These are phyloP conservation scores for Blechomonas ayalai DNA, from an alignment of 208 protist species.

Conservation along the genomic window DNA sequence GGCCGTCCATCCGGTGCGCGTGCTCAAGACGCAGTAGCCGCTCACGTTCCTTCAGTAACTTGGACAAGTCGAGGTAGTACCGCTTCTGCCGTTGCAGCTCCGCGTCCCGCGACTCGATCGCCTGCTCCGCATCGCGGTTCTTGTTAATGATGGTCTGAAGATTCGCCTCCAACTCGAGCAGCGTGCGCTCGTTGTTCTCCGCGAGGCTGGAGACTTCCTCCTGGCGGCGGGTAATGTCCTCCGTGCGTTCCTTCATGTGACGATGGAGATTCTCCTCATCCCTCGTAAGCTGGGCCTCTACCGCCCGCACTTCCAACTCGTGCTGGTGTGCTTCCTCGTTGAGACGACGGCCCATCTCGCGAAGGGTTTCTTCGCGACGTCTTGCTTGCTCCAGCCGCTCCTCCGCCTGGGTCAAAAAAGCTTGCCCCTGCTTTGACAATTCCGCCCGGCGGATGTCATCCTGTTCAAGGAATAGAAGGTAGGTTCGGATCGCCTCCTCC, in stretches of 20 bases:
- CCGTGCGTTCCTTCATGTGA: constrained; percentile 28
- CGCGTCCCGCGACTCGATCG: constrained; percentile 32
- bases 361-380: constrained; percentile 38
- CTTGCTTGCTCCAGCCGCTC: constrained; percentile 25
- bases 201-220: constrained; percentile 17
- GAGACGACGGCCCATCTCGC: constrained; percentile 26
- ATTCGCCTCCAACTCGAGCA: constrained; percentile 46
- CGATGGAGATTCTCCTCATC: constrained; percentile 17
- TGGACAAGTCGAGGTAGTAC: constrained; percentile 54
- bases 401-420: constrained; percentile 33
- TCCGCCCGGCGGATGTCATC: constrained; percentile 35
- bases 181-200: constrained; percentile 34
- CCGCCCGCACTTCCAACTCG: constrained; percentile 28
- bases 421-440: constrained; percentile 30
- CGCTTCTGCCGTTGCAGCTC: constrained; percentile 41
- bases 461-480: constrained; percentile 43
- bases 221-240: constrained; percentile 27
- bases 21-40: constrained; percentile 50
- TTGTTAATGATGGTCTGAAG: constrained; percentile 28
- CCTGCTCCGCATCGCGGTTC: constrained; percentile 40
- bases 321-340: constrained; percentile 28
- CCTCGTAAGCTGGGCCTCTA: constrained; percentile 30
- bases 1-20: constrained; percentile 45
- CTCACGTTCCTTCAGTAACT: constrained; percentile 58
- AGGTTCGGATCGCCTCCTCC: constrained; percentile 45